Base-by-base conservation (phyloP, 352 stramenopile genomes). In the Phytophthora meadii region DNA sequence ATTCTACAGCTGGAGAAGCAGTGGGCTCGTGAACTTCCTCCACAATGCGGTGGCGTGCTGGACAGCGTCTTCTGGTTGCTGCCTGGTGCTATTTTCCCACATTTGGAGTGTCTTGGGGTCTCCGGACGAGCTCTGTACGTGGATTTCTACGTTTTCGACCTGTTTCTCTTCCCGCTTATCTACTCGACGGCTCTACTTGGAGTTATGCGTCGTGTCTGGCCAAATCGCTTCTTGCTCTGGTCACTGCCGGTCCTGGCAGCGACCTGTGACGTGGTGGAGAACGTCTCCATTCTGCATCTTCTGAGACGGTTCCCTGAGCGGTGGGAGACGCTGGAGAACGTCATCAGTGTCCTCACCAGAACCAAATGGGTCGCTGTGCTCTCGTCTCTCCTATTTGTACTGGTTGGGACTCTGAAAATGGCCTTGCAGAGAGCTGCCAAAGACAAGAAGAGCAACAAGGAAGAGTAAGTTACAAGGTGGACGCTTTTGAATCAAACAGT, bases 131-230 rank as follows among this genome's bases (percentile, higher is more conserved):
- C 57, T 14, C 52, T 87, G 11, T 84, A 87, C 55, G 14, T 70
- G 37, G 67, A 84, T 11, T 81, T 79, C 36, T 82, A 82, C 56
- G 30, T 47, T 15, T 82, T 84, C 41, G 78, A 87, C 51, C 61
- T 87, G 39, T 19, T 84, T 25, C 51, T 81, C 28, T 87, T 81
- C 70, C 78, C 78, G 10, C 27, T 77, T n/a, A 70, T 84, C 54
- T 87, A 87, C 62, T 54, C 61, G 6, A 68, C 49, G 12, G 66
- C 71, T 34, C 47, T 82, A 17, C 40, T 58, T 2, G 70, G 75
- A 27, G 11, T 72, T 15, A n/a, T 83, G 27, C 49, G 42, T 40
- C 56, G 76, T 1, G 51, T 81, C 6, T 84, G 70, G 70, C 73
- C 75, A 2, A 12, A 36, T 2, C 37, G 61, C n/a, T 53, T 19